Conservation (phyloP, 2,329 filamentous ascomycete species). For the Penicillium sp. region DNA sequence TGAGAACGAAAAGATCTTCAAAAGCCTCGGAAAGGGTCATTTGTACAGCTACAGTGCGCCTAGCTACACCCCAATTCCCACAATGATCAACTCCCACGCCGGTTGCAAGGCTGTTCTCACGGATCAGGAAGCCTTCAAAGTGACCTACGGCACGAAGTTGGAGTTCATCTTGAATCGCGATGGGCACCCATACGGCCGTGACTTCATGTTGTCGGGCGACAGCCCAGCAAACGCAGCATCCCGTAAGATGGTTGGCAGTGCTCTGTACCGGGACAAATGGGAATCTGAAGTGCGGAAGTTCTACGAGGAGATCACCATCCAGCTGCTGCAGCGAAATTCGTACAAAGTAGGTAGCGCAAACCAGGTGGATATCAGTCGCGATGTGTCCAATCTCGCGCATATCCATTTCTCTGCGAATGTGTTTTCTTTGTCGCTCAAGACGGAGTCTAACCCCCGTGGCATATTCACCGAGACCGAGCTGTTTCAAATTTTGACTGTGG, state of each 20-base stretch:
- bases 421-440: conserved; percentile 59
- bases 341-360: conserved; percentile 48
- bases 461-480: conserved; percentile 57
- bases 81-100: conserved; percentile 47
- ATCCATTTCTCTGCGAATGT: conserved; percentile 57
- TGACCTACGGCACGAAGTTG: conserved; percentile 49
- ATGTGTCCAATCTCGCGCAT: conserved; percentile 55
- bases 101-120: conserved; percentile 46
- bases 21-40: conserved; percentile 41
- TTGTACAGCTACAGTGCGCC: conserved; percentile 45
- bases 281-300: conserved; percentile 47
- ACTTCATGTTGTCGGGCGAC: conserved; percentile 53
- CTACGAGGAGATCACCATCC: conserved; percentile 50
- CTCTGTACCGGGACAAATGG: conserved; percentile 50
- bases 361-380: conserved; percentile 52
- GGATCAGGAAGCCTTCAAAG: conserved; percentile 47
- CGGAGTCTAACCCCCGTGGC: conserved; percentile 50
- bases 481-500: conserved; percentile 54
- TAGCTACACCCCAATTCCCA: conserved; percentile 32
- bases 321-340: conserved; percentile 46
- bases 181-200: conserved; percentile 40
- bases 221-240: conserved; percentile 42
- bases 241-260: conserved; percentile 44
- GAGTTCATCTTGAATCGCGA: conserved; percentile 45
- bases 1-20: conserved; percentile 48